Evolutionary conservation across 2,329 filamentous ascomycete genomes (phyloP).

Genomic region (Orbilia quercus): DNA sequence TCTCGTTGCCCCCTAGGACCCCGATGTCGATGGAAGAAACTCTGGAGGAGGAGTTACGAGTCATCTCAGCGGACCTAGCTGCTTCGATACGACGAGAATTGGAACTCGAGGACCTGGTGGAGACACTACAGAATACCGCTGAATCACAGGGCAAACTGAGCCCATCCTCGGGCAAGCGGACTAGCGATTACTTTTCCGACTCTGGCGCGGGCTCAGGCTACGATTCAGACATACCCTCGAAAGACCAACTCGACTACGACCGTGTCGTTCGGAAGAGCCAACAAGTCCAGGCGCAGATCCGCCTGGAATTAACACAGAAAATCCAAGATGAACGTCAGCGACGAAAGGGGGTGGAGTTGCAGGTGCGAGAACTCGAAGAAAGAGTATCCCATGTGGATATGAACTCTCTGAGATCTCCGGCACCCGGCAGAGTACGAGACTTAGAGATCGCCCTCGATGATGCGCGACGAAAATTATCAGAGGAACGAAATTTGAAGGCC

Average conservation of each 20-base stretch:
- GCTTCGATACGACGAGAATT: constrained; percentile 93
- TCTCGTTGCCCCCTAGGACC: constrained; percentile 59
- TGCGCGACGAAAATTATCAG: constrained; percentile 79
- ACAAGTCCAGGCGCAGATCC: constrained; percentile 88
- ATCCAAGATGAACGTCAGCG: constrained; percentile 85
- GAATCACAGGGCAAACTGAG: constrained; percentile 65
- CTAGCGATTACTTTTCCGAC: constrained; percentile 98
- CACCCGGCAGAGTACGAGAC: constrained; percentile 75
- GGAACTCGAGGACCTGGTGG: constrained; percentile 93
- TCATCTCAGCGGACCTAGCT: constrained; percentile 92
- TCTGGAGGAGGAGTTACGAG: constrained; percentile 91
- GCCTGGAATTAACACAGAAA: constrained; percentile 84
- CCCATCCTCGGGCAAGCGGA: constrained; percentile 73
- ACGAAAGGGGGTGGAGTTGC: constrained; percentile 80
- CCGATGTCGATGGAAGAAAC: constrained; percentile 58
- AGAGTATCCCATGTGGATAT: constrained; percentile 67
- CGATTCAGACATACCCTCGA: constrained; percentile 63
- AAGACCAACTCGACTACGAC: constrained; percentile 76
- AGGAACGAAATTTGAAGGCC: constrained; percentile 87
- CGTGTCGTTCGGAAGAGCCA: constrained; percentile 84
- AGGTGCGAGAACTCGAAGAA: constrained; percentile 82
- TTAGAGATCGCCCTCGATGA: constrained; percentile 85
- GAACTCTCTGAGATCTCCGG: constrained; percentile 65
- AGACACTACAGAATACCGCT: constrained; percentile 83
- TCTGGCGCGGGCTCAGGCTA: constrained; percentile 73